These are phyloP conservation scores for Helianthus annuus DNA, from an alignment of 129 eudicot genomes.

Conservation along the genomic window HanXRQr2.0-SUNRISE NC_035440.2:9717223-9717722, in stretches of 20 bases:
- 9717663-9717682: conserved; percentile 61
- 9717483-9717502: conserved; percentile 34
- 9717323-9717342: conserved; percentile 66
- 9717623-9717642: conserved; percentile 46
- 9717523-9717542: conserved; percentile 46
- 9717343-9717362: conserved; percentile 49
- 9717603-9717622: conserved; percentile 38
- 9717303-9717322: conserved; percentile 57
- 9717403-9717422: background rate
- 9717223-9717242: conserved; percentile 70
- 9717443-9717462: conserved; percentile 39
- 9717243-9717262: conserved; percentile 61
- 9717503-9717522: conserved; percentile 57
- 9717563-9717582: conserved; percentile 54
- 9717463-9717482: conserved; percentile 37
- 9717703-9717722: conserved; percentile 45
- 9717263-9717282: conserved; percentile 56
- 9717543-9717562: conserved; percentile 37
- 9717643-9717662: conserved; percentile 77
- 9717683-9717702: conserved; percentile 60
- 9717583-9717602: conserved; percentile 55
- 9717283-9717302: conserved; percentile 60
- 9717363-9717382: background rate
- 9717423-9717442: background rate
- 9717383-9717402: background rate